Conservation (phyloP, 1,284 basidiomycete species). For the Fistulina hepatica region DNA sequence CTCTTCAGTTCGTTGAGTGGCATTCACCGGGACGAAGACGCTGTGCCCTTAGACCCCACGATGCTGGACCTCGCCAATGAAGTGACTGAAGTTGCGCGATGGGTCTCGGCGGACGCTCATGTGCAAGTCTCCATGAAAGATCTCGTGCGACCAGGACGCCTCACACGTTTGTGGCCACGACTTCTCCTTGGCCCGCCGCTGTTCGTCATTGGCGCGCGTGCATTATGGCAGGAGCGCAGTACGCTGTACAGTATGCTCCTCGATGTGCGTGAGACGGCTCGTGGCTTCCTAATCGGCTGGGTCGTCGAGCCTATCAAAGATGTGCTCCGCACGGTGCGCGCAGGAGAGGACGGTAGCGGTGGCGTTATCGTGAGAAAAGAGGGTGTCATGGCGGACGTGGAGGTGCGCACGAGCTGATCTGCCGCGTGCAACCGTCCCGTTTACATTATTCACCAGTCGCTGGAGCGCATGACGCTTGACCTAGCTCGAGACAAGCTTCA, state of each 20-base stretch:
- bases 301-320: constrained; percentile 79
- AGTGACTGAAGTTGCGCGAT: too few species aligned
- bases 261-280: constrained; percentile 62
- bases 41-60: not conserved
- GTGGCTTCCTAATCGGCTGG: constrained; percentile 78
- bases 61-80: constrained; percentile 4
- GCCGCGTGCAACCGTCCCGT: not conserved
- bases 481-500: constrained; percentile 74
- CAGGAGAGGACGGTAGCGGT: constrained; percentile 54
- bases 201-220: constrained; percentile 37
- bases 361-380: constrained; percentile 68
- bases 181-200: constrained; percentile 56
- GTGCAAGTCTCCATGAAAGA: constrained; percentile 21
- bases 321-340: constrained; percentile 74
- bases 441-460: constrained; percentile 56
- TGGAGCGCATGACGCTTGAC: constrained; percentile 87
- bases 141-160: constrained; percentile 46
- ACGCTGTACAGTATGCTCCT: constrained; percentile 40
- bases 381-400: constrained; percentile 70
- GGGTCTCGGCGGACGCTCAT: constrained; percentile 6
- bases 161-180: constrained; percentile 57
- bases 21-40: constrained; percentile 5
- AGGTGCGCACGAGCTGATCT: constrained; percentile 49
- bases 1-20: too few species aligned
- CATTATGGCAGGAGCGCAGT: constrained; percentile 41